Base-by-base conservation (phyloP, 2,329 filamentous ascomycete species). In the Fusarium caatingaense region DNA sequence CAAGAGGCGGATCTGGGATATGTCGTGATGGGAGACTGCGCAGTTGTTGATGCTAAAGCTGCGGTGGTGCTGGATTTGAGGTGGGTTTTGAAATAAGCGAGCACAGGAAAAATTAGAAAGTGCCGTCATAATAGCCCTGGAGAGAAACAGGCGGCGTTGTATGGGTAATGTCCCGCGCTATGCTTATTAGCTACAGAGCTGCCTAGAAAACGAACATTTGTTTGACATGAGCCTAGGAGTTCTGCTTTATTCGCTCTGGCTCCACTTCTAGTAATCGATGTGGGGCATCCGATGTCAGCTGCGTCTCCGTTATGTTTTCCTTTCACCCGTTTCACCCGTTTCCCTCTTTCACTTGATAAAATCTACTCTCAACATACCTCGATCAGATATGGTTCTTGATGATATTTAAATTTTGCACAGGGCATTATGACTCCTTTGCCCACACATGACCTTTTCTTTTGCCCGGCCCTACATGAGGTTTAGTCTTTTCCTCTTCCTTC, bases 21-120 rank as follows among this genome's bases (percentile, higher is more conserved):
- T n/a, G 34, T 4, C 4, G 18, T n/a, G 2, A 6, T 37, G 56
- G 11, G 60, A 64, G 30, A 71, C 61, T 13, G 60, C 64, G 23
- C 55, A 64, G 8, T 46, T 62, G 41, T 51, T 55, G 41, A 69
- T 54, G 55, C 72, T 74, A 54, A 62, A 65, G 69, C 75, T 78
- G 18, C 72, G 66, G 44, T 66, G 56, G 50, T 72, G 71, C 10
- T 20, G 28, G n/a, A 51, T 28, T 25, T 44, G 51, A 27, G 71
- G 54, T 20, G 15, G 8, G 16, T 16, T 18, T 34, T 34, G 8
- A 37, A 37, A 7, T 37, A 37, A 37, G 18, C 34, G 18, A n/a
- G 34, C 34, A 37, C 10, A 12, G n/a, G 18, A 37, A 37, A 37
- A 37, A 12, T n/a, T 6, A 37, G 34, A 37, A 37, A n/a, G 16